Conservation (phyloP, 371 early-diverging fungal genomes). For the Dichotomocladium elegans region DNA sequence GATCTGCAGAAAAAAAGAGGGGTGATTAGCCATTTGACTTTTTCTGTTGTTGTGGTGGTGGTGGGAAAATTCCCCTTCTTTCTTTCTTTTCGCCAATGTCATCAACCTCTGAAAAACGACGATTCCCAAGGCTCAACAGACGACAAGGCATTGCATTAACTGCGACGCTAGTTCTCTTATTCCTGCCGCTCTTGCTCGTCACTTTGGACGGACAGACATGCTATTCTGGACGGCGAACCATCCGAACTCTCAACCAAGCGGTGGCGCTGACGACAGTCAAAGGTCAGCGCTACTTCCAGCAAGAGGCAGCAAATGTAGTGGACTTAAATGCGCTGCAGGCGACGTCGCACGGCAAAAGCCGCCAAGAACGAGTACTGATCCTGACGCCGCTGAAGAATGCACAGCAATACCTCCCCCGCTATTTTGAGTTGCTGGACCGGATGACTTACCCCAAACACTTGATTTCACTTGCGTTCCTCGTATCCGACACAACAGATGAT, state of each 20-base stretch:
- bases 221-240: constrained; percentile 13
- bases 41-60: no score
- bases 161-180: constrained; percentile 20
- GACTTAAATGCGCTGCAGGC: constrained; percentile 17
- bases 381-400: constrained; percentile 59
- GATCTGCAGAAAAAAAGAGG: no score
- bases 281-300: no score
- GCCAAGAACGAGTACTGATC: constrained; percentile 40
- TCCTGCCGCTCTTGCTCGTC: constrained; percentile 23
- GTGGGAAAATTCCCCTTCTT: no score
- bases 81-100: not conserved
- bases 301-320: constrained; percentile 7
- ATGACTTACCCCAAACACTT: constrained; percentile 50
- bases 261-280: constrained; percentile 17
- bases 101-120: constrained; percentile 9
- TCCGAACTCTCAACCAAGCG: constrained; percentile 27
- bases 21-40: no score
- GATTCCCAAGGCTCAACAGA: no score
- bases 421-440: constrained; percentile 53
- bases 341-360: constrained; percentile 15
- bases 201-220: constrained; percentile 20
- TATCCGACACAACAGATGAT: constrained; percentile 55
- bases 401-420: constrained; percentile 47
- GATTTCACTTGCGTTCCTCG: constrained; percentile 55
- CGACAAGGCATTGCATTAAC: constrained; percentile 18